Conservation (phyloP, 2,329 filamentous ascomycete species). For the Fonsecaea erecta region DNA sequence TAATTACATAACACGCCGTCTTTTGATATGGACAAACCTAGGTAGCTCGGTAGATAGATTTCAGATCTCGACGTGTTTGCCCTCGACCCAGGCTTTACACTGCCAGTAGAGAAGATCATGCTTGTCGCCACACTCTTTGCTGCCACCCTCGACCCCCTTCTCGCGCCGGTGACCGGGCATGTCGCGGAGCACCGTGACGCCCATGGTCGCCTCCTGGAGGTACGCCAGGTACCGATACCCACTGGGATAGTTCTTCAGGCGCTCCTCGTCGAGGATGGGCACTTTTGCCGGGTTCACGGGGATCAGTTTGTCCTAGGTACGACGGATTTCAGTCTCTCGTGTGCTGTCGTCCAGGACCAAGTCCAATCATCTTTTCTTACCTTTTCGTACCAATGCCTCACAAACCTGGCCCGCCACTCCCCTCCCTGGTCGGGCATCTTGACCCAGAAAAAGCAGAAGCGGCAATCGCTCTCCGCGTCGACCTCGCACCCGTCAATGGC, state of each 20-base stretch:
- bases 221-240: constrained; percentile 54
- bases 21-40: neutral
- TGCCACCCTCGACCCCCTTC: constrained; percentile 21
- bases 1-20: too few relatives aligned
- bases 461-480: constrained; percentile 36
- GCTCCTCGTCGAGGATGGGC: constrained; percentile 49
- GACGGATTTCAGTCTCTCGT: neutral
- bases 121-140: constrained; percentile 46
- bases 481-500: constrained; percentile 36
- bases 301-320: constrained; percentile 52
- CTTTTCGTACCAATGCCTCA: constrained; percentile 59
- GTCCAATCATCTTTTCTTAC: constrained; percentile 8
- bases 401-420: constrained; percentile 41
- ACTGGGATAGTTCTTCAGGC: constrained; percentile 48
- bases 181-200: constrained; percentile 50
- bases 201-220: constrained; percentile 54
- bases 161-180: constrained; percentile 44
- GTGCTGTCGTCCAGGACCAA: too few relatives aligned
- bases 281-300: constrained; percentile 51
- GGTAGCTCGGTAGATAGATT: neutral
- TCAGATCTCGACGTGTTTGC: constrained; percentile 33
- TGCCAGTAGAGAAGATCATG: constrained; percentile 54
- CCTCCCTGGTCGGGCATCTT: constrained; percentile 19
- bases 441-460: constrained; percentile 36
- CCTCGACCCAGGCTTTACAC: constrained; percentile 53